Base-by-base conservation (phyloP, 2,329 filamentous ascomycete species). In the Ramularia collo-cygni region DNA sequence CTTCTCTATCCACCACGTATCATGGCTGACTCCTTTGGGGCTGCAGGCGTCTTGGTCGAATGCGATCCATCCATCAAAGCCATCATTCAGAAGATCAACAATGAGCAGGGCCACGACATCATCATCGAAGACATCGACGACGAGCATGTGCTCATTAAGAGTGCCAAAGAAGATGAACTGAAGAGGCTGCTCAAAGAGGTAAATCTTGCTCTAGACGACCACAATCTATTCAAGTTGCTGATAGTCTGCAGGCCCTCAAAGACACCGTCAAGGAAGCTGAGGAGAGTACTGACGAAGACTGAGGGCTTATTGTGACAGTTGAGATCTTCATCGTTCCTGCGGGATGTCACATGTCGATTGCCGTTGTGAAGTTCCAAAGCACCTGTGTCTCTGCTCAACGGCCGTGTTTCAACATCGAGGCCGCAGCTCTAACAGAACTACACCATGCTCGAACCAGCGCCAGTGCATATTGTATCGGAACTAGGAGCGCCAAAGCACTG, bases 31-130 rank as follows among this genome's bases (percentile, higher is more conserved):
- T 15, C 8, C 5, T 31, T 14, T 24, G 6, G n/a, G 21, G 21
- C 21, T 6, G 10, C 26, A 61, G 84, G 84, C 47, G 80, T 85
- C 18, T 74, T 90, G 49, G 79, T 90, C 63, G 78, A 87, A 63
- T 87, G 83, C 64, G 85, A 90, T 60, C 81, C 85, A n/a, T 85
- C 83, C 31, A 88, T 90, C 72, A 89, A 88, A 65, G 83, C 85
- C 48, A 87, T 89, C 68, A 82, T 90, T 56, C 71, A 85, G 53
- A 83, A 80, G 56, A 84, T 90, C 52, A 81, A 90, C 63, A 75
- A 70, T 54, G 70, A 76, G 42, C 58, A 66, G 42, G 72, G 74
- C 51, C 79, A 88, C 62, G 78, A 81, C 49, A 85, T 79, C 60
- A 84, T 90, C 57, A 83, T 88, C 47, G 83, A 88, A 54, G 83